Conservation (phyloP, 208 protist genomes). For the Leishmania braziliensis region DNA sequence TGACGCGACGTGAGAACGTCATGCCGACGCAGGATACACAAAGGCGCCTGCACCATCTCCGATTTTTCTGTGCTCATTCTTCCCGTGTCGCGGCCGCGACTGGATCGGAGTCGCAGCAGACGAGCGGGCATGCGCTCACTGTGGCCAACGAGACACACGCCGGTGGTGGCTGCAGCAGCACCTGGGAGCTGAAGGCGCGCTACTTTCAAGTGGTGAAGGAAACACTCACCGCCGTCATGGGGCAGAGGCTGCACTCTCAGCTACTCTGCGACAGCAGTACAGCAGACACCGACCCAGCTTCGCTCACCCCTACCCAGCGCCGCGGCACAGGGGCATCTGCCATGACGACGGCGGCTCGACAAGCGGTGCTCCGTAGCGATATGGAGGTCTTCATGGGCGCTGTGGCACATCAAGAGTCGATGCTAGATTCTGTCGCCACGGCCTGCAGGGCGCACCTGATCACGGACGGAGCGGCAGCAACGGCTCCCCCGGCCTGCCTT, state of each 20-base stretch:
- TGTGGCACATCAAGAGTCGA: conserved; percentile 16
- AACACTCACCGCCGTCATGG: conserved; percentile 16
- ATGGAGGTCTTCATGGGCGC: conserved; percentile 12
- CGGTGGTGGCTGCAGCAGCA: background rate
- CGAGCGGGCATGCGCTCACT: background rate
- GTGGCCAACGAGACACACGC: background rate
- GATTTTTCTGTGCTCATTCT: background rate
- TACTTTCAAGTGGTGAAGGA: conserved; percentile 39
- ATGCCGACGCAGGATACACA: background rate
- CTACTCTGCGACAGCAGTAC: conserved; percentile 5
- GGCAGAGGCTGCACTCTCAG: conserved; percentile 7
- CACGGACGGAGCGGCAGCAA: background rate
- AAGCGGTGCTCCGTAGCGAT: conserved; percentile 1
- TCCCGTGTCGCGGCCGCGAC: background rate
- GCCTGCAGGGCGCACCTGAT: conserved; percentile 1
- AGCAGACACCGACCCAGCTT: background rate
- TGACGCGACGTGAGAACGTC: background rate
- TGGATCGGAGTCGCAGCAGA: background rate
- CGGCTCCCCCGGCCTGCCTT: background rate
- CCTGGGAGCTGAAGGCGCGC: background rate
- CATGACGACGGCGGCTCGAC: background rate
- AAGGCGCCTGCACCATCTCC: conserved; percentile 1
- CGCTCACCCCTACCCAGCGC: too few species aligned
- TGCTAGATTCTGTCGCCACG: background rate
- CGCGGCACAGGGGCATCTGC: background rate